A percentile compares a stretch with the other conserved stretches of the same genome.
Conservation (phyloP, 2,329 filamentous ascomycete species). For the Cladosporium sp. region DNA sequence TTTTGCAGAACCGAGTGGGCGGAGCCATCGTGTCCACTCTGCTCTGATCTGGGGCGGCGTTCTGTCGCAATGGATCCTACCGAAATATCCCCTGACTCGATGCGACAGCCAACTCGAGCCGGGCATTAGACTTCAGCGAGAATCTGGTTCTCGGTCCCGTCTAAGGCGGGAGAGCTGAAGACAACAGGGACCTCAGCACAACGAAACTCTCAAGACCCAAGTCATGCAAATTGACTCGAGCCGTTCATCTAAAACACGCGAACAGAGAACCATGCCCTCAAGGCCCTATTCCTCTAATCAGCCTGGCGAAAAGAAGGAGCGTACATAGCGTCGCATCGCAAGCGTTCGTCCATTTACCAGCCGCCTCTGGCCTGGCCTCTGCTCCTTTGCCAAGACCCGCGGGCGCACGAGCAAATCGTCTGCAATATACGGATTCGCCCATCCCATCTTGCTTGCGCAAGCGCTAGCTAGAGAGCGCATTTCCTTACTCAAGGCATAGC, state of each 20-base stretch:
- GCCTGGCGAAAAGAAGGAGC: background rate
- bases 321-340: background rate
- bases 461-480: background rate
- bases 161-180: conserved; percentile 1
- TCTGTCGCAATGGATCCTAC: background rate
- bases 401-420: background rate
- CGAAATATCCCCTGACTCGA: background rate
- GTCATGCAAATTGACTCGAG: background rate
- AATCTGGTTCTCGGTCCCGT: conserved; percentile 3
- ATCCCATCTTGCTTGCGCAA: background rate
- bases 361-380: background rate
- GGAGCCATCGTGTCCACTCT: background rate
- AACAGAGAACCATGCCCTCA: background rate
- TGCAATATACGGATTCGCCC: background rate
- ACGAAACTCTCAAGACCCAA: background rate
- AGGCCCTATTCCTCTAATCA: background rate
- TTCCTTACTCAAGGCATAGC: background rate
- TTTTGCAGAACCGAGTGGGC: background rate
- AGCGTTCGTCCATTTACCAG: background rate
- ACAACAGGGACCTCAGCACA: background rate
- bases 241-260: conserved; percentile 10
- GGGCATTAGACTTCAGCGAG: conserved; percentile 2
- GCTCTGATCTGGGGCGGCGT: background rate
- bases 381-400: background rate
- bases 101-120: background rate